These are phyloP conservation scores for Cercospora nicotianae DNA, from an alignment of 2,329 filamentous ascomycete genomes.

Conservation along the genomic window DNA sequence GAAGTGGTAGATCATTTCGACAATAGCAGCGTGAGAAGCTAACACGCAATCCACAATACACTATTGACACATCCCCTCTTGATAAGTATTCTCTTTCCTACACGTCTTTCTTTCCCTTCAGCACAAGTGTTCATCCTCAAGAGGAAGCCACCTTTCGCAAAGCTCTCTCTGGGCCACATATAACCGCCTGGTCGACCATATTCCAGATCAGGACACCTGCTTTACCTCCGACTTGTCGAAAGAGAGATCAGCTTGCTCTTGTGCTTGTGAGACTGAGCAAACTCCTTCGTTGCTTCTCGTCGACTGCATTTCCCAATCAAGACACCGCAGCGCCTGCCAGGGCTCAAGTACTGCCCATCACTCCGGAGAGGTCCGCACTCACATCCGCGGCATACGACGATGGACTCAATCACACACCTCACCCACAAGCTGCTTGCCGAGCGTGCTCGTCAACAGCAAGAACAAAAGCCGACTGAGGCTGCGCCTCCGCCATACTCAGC, in stretches of 20 bases:
- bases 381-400: slow-evolving; percentile 8
- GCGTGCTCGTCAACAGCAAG: slow-evolving; percentile 24
- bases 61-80: not conserved
- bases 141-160: slow-evolving; percentile 7
- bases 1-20: slow-evolving; percentile 1
- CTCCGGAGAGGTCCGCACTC: not conserved
- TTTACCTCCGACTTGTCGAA: slow-evolving; percentile 3
- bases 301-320: slow-evolving; percentile 16
- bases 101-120: not conserved
- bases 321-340: slow-evolving; percentile 11
- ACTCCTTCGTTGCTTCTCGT: slow-evolving; percentile 2
- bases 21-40: slow-evolving; percentile 7
- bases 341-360: slow-evolving; percentile 9
- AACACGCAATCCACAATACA: slow-evolving; percentile 12
- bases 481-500: slow-evolving; percentile 33
- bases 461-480: slow-evolving; percentile 15
- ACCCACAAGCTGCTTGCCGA: slow-evolving; percentile 31
- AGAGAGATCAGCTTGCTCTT: not conserved
- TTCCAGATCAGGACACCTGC: slow-evolving; percentile 12
- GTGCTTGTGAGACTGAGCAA: slow-evolving; percentile 15
- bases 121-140: slow-evolving; percentile 9
- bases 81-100: slow-evolving; percentile 7
- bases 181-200: not conserved
- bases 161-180: not conserved
- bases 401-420: slow-evolving; percentile 31